A percentile compares a stretch with the other conserved stretches of the same genome.
Evolutionary conservation across 2,329 filamentous ascomycete genomes (phyloP).

Genomic region (Penicillium sclerotiorum): DNA sequence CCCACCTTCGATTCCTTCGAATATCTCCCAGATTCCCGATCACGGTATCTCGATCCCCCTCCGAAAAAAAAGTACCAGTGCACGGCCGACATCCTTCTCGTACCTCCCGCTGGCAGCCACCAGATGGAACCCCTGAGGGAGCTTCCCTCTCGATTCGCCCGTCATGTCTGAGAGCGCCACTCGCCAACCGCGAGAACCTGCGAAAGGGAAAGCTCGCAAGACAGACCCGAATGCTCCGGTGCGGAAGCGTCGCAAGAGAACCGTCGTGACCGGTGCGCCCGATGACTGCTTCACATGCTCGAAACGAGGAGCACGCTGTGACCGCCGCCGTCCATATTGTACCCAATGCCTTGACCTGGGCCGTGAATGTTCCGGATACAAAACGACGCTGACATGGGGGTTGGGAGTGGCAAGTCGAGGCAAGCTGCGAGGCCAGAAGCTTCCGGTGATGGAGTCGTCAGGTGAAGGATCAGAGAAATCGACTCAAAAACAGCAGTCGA

Average conservation of each 20-base stretch:
- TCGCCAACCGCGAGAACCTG: slow-evolving; percentile 22
- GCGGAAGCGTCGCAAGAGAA: slow-evolving; percentile 79
- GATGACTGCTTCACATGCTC: slow-evolving; percentile 95
- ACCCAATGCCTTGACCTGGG: slow-evolving; percentile 90
- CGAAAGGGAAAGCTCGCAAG: slow-evolving; percentile 31
- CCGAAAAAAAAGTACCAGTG: slow-evolving; percentile 1
- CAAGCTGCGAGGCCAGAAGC: slow-evolving; percentile 85
- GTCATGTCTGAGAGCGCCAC: slow-evolving; percentile 21
- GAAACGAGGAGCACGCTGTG: slow-evolving; percentile 81
- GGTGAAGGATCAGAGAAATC: slow-evolving; percentile 36
- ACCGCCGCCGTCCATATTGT: slow-evolving; percentile 90
- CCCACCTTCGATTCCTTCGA: too few species aligned
- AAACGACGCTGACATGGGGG: slow-evolving; percentile 94
- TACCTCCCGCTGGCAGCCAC: background rate
- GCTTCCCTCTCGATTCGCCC: slow-evolving; percentile 7
- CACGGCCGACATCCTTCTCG: background rate
- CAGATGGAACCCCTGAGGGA: slow-evolving; percentile 21
- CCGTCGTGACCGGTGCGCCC: slow-evolving; percentile 82
- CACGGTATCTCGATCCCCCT: too few species aligned
- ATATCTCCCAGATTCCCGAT: too few species aligned
- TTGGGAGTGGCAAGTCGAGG: slow-evolving; percentile 93
- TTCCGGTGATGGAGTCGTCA: slow-evolving; percentile 59
- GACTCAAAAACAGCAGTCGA: background rate
- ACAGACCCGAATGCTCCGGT: slow-evolving; percentile 33
- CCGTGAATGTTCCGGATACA: slow-evolving; percentile 93